Evolutionary conservation across 176 grass and related monocot genomes (phyloP).

Genomic region (Carex kokanica): DNA sequence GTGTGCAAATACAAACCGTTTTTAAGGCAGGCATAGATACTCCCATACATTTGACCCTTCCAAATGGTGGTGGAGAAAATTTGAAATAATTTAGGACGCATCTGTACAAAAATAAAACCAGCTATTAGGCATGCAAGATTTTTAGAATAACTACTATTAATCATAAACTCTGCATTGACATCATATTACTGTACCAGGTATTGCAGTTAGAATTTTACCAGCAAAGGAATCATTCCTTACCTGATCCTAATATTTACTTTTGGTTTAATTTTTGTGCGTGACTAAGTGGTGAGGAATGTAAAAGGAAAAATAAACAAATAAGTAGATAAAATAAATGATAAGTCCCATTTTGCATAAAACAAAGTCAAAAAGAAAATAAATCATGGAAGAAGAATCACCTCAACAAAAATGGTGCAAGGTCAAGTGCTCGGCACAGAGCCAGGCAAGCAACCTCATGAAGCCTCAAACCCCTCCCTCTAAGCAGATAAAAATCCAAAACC

Average conservation of each 20-base stretch:
- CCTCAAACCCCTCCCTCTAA: conserved; percentile 58
- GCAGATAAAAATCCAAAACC: conserved; percentile 79
- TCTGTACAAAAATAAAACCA: conserved; percentile 40
- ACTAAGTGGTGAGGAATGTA: background rate
- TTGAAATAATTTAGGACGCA: conserved; percentile 67
- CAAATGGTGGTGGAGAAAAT: conserved; percentile 70
- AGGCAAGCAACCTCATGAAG: conserved; percentile 76
- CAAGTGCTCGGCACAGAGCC: conserved; percentile 58
- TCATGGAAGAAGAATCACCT: conserved; percentile 32
- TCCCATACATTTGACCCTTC: conserved; percentile 38
- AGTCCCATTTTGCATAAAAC: background rate
- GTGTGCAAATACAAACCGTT: conserved; percentile 46
- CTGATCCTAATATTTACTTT: background rate
- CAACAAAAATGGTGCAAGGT: conserved; percentile 69
- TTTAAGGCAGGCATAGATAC: conserved; percentile 26
- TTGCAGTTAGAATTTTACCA: background rate
- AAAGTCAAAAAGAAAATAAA: background rate
- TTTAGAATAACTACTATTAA: background rate
- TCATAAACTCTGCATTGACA: background rate
- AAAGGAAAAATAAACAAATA: too few species aligned
- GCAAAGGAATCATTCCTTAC: background rate
- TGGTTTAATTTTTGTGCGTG: background rate
- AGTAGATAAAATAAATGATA: background rate
- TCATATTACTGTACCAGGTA: background rate
- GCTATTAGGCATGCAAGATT: conserved; percentile 18